These are phyloP conservation scores for Malassezia psittaci DNA, from an alignment of 1,284 basidiomycete genomes.

Conservation along the genomic window DNA sequence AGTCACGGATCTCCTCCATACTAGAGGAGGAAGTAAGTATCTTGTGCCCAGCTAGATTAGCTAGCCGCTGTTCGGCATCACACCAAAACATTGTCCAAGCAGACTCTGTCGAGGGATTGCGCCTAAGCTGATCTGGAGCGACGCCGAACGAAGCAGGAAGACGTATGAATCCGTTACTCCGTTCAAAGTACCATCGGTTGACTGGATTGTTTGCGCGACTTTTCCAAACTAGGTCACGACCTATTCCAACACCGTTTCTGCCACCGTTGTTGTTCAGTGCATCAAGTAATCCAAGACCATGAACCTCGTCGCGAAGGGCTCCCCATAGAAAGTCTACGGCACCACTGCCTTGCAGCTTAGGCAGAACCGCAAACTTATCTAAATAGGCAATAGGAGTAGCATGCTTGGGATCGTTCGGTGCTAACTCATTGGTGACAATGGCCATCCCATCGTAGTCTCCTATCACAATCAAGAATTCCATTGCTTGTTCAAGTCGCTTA, in stretches of 20 bases:
- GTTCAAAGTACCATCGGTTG: slow-evolving; percentile 99
- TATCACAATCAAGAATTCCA: slow-evolving; percentile 89
- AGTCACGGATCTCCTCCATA: slow-evolving; percentile 18
- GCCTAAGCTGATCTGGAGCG: neutral
- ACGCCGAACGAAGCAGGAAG: slow-evolving; percentile 47
- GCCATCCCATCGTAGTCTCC: slow-evolving; percentile 94
- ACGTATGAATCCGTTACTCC: slow-evolving; percentile 77
- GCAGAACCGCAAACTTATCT: slow-evolving; percentile 96
- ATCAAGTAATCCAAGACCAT: slow-evolving; percentile 83
- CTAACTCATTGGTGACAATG: slow-evolving; percentile 75
- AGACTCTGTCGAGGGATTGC: slow-evolving; percentile 1
- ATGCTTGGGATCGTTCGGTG: slow-evolving; percentile 21
- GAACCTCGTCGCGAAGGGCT: slow-evolving; percentile 93
- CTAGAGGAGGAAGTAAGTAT: neutral
- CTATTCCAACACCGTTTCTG: slow-evolving; percentile 70
- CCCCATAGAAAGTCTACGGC: slow-evolving; percentile 99
- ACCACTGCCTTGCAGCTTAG: slow-evolving; percentile 88
- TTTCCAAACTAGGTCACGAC: slow-evolving; percentile 92
- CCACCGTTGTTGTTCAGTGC: slow-evolving; percentile 87
- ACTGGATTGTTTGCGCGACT: slow-evolving; percentile 83
- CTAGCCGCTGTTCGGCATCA: slow-evolving; percentile 70
- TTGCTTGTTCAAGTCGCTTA: slow-evolving; percentile 59
- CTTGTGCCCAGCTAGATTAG: slow-evolving; percentile 24
- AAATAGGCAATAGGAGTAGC: slow-evolving; percentile 66
- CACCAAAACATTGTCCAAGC: slow-evolving; percentile 94